phyloP scores from a whole-genome alignment of 495 filamentous ascomycete species.

The Aspergillus hancockii region DNA sequence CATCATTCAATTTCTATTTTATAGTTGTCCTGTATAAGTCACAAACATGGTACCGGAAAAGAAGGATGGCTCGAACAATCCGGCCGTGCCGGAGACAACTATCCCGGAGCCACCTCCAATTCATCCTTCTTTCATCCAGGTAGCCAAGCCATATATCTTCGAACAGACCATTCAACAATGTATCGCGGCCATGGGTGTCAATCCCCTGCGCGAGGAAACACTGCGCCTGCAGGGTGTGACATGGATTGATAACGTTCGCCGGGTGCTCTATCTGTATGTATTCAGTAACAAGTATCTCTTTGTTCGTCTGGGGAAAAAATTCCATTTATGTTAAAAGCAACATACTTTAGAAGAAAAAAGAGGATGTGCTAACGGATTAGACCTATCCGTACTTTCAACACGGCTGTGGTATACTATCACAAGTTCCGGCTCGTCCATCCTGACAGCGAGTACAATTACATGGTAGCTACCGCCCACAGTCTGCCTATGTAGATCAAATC shows the following conservation, averaged over 20 bases:
- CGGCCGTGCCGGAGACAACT: constrained; percentile 16
- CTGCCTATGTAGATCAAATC: constrained; percentile 17
- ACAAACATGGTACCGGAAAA: constrained; percentile 28
- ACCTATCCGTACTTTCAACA: constrained; percentile 81
- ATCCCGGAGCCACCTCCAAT: constrained; percentile 48
- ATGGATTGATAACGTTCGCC: constrained; percentile 78
- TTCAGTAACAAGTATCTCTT: neutral
- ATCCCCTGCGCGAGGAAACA: constrained; percentile 64
- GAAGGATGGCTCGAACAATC: constrained; percentile 20
- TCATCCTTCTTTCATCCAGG: constrained; percentile 71
- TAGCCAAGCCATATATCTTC: constrained; percentile 68
- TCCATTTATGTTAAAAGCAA: neutral
- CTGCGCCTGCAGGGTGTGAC: constrained; percentile 74
- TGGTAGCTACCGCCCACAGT: constrained; percentile 31
- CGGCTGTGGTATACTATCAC: constrained; percentile 84
- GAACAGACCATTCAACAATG: constrained; percentile 62
- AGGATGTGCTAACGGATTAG: constrained; percentile 33
- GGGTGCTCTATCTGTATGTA: constrained; percentile 66
- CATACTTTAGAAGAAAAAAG: neutral
- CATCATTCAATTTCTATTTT: constrained; percentile 4
- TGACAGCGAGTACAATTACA: constrained; percentile 66
- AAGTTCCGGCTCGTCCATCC: constrained; percentile 80
- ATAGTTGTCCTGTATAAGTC: neutral
- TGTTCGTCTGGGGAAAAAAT: neutral
- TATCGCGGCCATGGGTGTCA: constrained; percentile 53